phyloP scores from a whole-genome alignment of 257 asterid genomes.

The Ocimum tenuiflorum region DNA sequence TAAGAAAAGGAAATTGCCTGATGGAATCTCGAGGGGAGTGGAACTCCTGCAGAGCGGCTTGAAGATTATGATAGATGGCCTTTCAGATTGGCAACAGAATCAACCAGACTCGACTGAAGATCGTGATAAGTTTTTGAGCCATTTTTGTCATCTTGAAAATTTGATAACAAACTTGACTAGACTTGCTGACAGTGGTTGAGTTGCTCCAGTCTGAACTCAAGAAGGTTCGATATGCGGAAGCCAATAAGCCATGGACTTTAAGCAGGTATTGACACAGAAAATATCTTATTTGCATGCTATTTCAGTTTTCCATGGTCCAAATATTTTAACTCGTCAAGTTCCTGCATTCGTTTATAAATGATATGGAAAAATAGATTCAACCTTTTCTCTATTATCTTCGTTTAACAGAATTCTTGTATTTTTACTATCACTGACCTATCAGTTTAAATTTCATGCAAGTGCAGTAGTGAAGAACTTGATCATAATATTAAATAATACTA shows the following conservation, averaged over 20 bases:
- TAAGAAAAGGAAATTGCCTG: slow-evolving; percentile 79
- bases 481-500: too few relatives aligned
- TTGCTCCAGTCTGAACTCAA: neutral
- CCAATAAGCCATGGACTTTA: neutral
- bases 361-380: too few relatives aligned
- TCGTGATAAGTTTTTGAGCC: slow-evolving; percentile 49
- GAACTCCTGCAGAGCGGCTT: slow-evolving; percentile 71
- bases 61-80: slow-evolving; percentile 70
- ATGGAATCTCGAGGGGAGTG: slow-evolving; percentile 67
- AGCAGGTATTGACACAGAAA: neutral
- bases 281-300: too few relatives aligned
- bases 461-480: too few relatives aligned
- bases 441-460: too few relatives aligned
- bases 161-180: slow-evolving; percentile 56
- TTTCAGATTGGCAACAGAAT: slow-evolving; percentile 59
- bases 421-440: too few relatives aligned
- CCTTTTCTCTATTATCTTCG: too few relatives aligned
- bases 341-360: too few relatives aligned
- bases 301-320: too few relatives aligned
- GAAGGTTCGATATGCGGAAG: neutral
- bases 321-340: too few relatives aligned
- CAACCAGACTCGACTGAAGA: slow-evolving; percentile 42
- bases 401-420: too few relatives aligned
- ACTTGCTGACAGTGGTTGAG: slow-evolving; percentile 42
- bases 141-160: slow-evolving; percentile 66